Evolutionary conservation across 495 filamentous ascomycete species (phyloP).

Genomic region (Aspergillus sclerotiicarbonarius): DNA sequence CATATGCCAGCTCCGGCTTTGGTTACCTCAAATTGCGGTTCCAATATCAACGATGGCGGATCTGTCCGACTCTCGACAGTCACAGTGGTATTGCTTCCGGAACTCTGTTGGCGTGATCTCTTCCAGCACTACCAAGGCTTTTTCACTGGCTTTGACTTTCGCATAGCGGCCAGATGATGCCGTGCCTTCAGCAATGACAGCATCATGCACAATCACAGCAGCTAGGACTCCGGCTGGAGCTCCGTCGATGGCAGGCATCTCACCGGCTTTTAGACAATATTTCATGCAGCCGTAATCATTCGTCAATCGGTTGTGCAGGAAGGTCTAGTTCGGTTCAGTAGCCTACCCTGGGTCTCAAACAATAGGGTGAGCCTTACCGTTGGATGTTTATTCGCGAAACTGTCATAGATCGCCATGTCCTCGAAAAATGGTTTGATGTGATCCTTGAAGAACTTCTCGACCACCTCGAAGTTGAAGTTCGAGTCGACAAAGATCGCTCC

Average conservation of each 20-base stretch:
- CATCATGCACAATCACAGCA: constrained; percentile 73
- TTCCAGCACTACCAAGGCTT: constrained; percentile 58
- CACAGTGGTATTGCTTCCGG: constrained; percentile 57
- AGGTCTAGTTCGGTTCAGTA: constrained; percentile 40
- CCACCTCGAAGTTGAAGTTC: constrained; percentile 67
- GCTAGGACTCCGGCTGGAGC: constrained; percentile 57
- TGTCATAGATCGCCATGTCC: constrained; percentile 87
- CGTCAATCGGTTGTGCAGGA: constrained; percentile 50
- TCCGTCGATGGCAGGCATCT: constrained; percentile 44
- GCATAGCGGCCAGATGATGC: constrained; percentile 66
- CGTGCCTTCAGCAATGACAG: constrained; percentile 59
- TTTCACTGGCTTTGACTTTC: constrained; percentile 69
- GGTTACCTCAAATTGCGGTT: constrained; percentile 33
- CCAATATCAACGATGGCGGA: constrained; percentile 26
- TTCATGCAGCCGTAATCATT: constrained; percentile 52
- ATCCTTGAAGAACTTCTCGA: constrained; percentile 72
- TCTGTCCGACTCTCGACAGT: constrained; percentile 44
- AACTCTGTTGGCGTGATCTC: constrained; percentile 59
- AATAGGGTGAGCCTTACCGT: constrained; percentile 41
- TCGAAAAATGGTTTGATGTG: constrained; percentile 76
- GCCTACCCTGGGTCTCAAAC: constrained; percentile 31
- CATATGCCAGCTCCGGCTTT: background rate
- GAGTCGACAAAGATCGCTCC: constrained; percentile 93
- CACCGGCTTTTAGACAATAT: constrained; percentile 53
- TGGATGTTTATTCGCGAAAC: constrained; percentile 85